A percentile compares a stretch with the other conserved stretches of the same genome.
Conservation (phyloP, 495 filamentous ascomycete genomes). For the Echria macrotheca region DNA sequence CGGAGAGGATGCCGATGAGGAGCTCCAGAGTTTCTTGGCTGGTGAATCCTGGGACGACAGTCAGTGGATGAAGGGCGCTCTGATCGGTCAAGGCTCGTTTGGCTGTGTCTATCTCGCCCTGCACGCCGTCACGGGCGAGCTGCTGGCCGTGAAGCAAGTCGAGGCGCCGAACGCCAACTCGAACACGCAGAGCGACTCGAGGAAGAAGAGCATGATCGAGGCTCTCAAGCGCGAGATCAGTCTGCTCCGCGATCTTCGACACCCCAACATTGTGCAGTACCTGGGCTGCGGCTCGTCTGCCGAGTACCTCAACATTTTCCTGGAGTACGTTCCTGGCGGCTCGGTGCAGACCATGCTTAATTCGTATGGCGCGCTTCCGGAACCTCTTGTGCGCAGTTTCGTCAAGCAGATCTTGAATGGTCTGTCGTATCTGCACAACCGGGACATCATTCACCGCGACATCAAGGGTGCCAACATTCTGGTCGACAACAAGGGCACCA, state of each 20-base stretch:
- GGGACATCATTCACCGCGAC: constrained; percentile 96
- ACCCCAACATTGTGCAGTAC: constrained; percentile 97
- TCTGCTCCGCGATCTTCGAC: constrained; percentile 87
- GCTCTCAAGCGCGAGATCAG: constrained; percentile 95
- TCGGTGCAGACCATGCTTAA: constrained; percentile 98
- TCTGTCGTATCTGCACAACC: constrained; percentile 90
- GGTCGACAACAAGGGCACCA: constrained; percentile 96
- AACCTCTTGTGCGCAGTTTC: constrained; percentile 92
- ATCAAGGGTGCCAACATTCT: constrained; percentile 99
- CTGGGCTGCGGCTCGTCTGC: constrained; percentile 88
- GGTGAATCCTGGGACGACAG: constrained; percentile 91
- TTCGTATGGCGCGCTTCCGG: constrained; percentile 90
- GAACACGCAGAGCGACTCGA: constrained; percentile 73
- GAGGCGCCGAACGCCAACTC: constrained; percentile 80
- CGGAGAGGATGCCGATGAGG: constrained; percentile 79
- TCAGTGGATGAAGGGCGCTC: constrained; percentile 97
- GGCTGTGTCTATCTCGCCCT: constrained; percentile 94
- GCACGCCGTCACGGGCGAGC: constrained; percentile 94
- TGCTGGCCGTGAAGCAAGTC: constrained; percentile 98
- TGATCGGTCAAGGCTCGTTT: constrained; percentile 96
- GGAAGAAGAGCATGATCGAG: constrained; percentile 96
- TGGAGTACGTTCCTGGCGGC: constrained; percentile 97
- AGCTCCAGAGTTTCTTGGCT: constrained; percentile 73
- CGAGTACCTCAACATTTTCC: constrained; percentile 96
- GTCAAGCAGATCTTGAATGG: constrained; percentile 93